These are phyloP conservation scores for Chamaecyparis obtusa DNA, from an alignment of 75 land plant genomes.

Conservation along the genomic window DNA sequence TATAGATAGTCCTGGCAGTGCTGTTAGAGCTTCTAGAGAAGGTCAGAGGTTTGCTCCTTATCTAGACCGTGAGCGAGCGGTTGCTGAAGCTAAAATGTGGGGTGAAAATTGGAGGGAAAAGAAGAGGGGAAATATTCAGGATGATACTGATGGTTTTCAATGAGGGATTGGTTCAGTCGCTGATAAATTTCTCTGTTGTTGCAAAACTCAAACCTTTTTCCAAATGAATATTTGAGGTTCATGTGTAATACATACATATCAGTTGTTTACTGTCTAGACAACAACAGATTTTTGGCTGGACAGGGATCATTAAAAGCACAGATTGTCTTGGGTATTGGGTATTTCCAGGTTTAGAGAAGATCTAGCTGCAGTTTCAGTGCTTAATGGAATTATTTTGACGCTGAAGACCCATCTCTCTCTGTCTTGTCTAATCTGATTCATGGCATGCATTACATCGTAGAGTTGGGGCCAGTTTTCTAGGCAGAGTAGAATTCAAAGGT, in stretches of 20 bases:
- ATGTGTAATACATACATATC: neutral
- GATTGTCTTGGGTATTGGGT: neutral
- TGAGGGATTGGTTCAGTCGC: conserved; percentile 4
- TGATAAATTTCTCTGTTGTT: neutral
- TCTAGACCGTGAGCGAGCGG: conserved; percentile 72
- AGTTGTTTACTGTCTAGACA: neutral
- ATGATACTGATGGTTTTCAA: conserved; percentile 12
- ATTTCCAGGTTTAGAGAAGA: neutral
- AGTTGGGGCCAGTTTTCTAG: neutral
- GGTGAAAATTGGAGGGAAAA: conserved; percentile 72
- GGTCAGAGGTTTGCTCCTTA: conserved; percentile 16
- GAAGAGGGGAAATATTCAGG: conserved; percentile 39
- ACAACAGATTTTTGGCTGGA: neutral
- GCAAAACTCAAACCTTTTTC: neutral
- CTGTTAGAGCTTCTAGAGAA: conserved; percentile 33
- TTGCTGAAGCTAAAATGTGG: conserved; percentile 91
- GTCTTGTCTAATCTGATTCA: neutral
- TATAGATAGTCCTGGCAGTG: conserved; percentile 47
- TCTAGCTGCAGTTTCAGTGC: neutral
- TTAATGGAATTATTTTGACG: neutral
- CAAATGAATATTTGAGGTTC: neutral
- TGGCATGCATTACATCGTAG: neutral
- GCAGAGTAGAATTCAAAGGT: conserved; percentile 1
- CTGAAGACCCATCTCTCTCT: neutral
- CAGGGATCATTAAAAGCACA: neutral